Evolutionary conservation across 768 basidiomycete genomes (phyloP), one percentile per base, ranked within the genome.

Genomic region (Phylloporus sp.): DNA sequence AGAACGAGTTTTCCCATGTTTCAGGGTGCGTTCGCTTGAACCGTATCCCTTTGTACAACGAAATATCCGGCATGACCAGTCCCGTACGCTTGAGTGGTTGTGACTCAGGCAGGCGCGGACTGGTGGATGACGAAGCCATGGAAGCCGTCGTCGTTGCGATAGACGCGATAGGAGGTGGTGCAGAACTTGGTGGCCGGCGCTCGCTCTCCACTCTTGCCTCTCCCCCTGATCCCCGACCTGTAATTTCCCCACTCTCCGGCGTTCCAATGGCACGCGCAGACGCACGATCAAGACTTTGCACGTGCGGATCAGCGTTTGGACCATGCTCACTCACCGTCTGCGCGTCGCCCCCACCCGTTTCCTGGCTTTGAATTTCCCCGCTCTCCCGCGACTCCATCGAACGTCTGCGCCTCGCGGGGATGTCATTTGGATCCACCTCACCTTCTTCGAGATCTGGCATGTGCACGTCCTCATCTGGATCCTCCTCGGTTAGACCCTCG

Each of bases 21-120:
- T 55, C 55, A 0, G 32, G 44, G 23, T 36, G 28, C 6, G 54
- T 38, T 7, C 65, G 58, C 40, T 51, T 67, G 42, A 60, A 66
- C 43, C 65, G 54, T 2, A 62, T 36, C 1, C 58, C 49, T 40
- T 50, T 52, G 47, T 60, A 67, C 28, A 20, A 56, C 18, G 64
- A 67, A 18, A 66, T 54, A 23, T 65, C 58, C 5, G 65, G 65
- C 32, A 67, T 56, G 4, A 48, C 42, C 16, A 67, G 7, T 35
- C 49, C 29, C 20, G 42, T 0, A 12, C 24, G 24, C 10, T 31
- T 20, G 11, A 48, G 16, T 15, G 44, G 28, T 35, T 51, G 54
- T 13, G 53, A 48, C 6, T 27, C 32, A 9, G 47, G 34, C 11
- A 48, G 29, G n/a, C 35, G 27, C 27, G 54, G 39, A 24, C 45